Conservation (phyloP, 1,139 yeast species). For the Yarrowia galli region DNA sequence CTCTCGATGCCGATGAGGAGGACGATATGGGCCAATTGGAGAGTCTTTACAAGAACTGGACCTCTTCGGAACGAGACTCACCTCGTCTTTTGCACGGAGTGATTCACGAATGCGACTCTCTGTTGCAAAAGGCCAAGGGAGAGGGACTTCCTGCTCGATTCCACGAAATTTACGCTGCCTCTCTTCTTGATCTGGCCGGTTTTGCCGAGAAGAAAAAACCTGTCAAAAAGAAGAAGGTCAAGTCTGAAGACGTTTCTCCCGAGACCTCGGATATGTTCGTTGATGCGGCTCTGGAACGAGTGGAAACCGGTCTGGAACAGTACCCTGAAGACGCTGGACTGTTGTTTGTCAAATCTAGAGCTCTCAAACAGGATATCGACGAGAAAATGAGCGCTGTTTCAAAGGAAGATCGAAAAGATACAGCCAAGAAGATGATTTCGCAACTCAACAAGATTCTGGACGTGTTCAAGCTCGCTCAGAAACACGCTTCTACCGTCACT, state of each 20-base stretch:
- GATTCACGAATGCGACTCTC: conserved; percentile 88
- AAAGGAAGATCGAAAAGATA: conserved; percentile 39
- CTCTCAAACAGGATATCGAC: conserved; percentile 58
- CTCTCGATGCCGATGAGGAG: conserved; percentile 72
- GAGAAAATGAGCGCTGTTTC: conserved; percentile 42
- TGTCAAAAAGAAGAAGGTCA: conserved; percentile 41
- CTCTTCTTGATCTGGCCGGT: conserved; percentile 70
- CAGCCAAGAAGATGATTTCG: conserved; percentile 40
- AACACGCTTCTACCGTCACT: conserved; percentile 47
- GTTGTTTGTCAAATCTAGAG: conserved; percentile 62
- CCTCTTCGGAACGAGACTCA: conserved; percentile 56
- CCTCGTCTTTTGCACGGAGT: conserved; percentile 69
- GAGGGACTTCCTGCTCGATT: conserved; percentile 63
- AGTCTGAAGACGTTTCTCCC: conserved; percentile 43
- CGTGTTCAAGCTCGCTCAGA: conserved; percentile 58
- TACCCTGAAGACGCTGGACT: conserved; percentile 53
- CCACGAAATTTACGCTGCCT: conserved; percentile 74
- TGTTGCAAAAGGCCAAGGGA: conserved; percentile 59
- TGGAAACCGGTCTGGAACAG: conserved; percentile 64
- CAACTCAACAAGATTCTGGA: conserved; percentile 56
- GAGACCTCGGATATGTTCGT: conserved; percentile 61
- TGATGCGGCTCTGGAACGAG: conserved; percentile 74
- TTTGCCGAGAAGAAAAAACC: conserved; percentile 45
- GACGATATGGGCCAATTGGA: conserved; percentile 77
- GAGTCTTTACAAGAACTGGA: conserved; percentile 65